Evolutionary conservation across 345 rosid genomes (phyloP), one percentile per base, ranked within the genome.

Genomic region (Eutrema yunnanense): DNA sequence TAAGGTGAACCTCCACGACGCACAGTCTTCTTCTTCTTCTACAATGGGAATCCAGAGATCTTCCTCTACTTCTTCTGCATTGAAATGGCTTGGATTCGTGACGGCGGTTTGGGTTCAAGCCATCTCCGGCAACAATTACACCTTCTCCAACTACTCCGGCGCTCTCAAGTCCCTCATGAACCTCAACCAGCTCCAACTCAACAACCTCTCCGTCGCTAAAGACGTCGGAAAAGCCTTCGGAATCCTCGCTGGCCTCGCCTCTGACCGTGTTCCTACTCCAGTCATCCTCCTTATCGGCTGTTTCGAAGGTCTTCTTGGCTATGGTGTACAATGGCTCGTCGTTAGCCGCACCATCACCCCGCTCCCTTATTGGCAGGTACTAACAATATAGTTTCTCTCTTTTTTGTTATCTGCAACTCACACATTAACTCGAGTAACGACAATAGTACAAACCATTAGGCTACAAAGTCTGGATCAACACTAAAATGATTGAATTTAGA

Each of bases 201-300:
- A 94, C 82, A 84, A 82, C 69, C 75, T 91, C 9, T 94, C 97
- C 0, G 97, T 91, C 0, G 97, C 96, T 9, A 94, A 94, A 81
- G 98, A 91, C 37, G 83, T 91, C 4, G 98, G 98, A 3, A 94
- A 94, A 70, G 98, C 98, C 5, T 94, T 94, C 9, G 98, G 98
- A 11, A 80, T 94, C 57, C 87, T 94, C 2, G 97, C 98, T 36
- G 98, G 98, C 19, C 78, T 94, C 4, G 92, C 98, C 56, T 91
- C 95, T 0, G 98, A 94, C 43, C 89, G 89, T 9, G 32, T 91
- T 7, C 82, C 97, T 0, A 87, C 97, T 11, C 73, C 87, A 0
- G 55, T 86, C 8, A 81, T 93, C 58, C 85, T 93, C 30, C 90
- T 93, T 19, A 90, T 90, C 3, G 98, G 98, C 2, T 82, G 90